Base-by-base conservation (phyloP, 2,329 filamentous ascomycete genomes). In the Hypoxylon sp. region DNA sequence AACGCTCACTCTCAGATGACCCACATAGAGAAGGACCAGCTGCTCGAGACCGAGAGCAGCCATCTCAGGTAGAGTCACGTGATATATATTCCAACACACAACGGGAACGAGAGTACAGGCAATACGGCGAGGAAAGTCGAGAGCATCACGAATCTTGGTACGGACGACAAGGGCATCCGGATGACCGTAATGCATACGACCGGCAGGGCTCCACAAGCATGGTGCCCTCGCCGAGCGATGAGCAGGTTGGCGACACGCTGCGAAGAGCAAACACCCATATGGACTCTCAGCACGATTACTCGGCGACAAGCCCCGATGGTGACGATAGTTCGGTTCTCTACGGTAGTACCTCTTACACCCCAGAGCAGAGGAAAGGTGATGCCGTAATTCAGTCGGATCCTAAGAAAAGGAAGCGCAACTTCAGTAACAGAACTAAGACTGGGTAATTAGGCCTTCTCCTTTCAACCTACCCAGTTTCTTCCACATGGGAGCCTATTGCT, bases 341-440 rank as follows among this genome's bases (percentile, higher is more conserved):
- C 72, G 79, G 63, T 66, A 79, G 75, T 69, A 72, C 81, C 15
- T 65, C 68, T 44, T 88, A 85, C 72, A 82, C 81, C 2, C 79
- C 83, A 47, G 82, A 84, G 67, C 80, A 83, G 67, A 82, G 83
- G 62, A 75, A 75, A 31, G 69, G 69, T 24, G 84, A 86, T 53
- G 80, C 81, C 0, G 74, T 84, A 31, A 79, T 88, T 37, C 87
- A 89, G 74, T 86, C 86, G 4, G 88, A 91, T 72, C 84, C 87
- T 3, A 92, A 92, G 79, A 92, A 91, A 79, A 82, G 91, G 53
- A 93, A 93, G 80, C 86, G 91, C 42, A 93, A 93, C 76, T 98
- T 98, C 76, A 97, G 93, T 82, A 97, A 98, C 80, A 88, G 95
- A 65, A 98, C 95, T 19, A 98, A 98, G 82, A 98, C 94, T 66